phyloP scores from a whole-genome alignment of 2,329 filamentous ascomycete species.

The Trichoderma brevicompactum region DNA sequence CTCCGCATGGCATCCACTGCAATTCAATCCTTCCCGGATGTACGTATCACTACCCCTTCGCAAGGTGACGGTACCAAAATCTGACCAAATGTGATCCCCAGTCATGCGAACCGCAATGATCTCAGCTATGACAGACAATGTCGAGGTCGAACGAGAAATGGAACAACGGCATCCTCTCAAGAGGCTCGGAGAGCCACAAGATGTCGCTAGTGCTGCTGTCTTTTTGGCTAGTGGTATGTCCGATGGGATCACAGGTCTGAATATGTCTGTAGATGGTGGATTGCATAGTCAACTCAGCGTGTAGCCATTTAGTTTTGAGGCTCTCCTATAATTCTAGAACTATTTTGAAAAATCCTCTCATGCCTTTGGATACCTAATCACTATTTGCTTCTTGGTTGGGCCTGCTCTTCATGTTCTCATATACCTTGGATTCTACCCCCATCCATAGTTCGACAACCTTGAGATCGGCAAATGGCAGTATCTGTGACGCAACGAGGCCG shows the following conservation, averaged over 20 bases:
- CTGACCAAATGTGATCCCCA: neutral
- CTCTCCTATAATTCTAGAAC: neutral
- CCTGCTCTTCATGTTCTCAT: neutral
- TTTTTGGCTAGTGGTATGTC: neutral
- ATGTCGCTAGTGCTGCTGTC: neutral
- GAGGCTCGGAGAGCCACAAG: neutral
- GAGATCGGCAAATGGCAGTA: neutral
- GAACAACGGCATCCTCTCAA: neutral
- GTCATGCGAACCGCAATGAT: neutral
- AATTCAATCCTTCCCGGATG: neutral
- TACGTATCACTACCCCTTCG: neutral
- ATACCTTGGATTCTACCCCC: neutral
- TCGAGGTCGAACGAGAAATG: neutral
- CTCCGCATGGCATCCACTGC: neutral
- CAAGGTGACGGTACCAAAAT: no score
- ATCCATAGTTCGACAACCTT: slow-evolving; percentile 1
- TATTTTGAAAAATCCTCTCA: neutral
- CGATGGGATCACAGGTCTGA: neutral
- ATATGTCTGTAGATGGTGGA: neutral
- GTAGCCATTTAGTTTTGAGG: neutral
- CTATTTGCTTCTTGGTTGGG: neutral
- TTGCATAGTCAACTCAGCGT: neutral
- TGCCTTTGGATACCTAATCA: neutral
- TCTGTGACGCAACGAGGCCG: neutral
- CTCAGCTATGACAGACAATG: neutral